Conservation (phyloP, 2,329 filamentous ascomycete genomes). For the Talaromyces sp. region DNA sequence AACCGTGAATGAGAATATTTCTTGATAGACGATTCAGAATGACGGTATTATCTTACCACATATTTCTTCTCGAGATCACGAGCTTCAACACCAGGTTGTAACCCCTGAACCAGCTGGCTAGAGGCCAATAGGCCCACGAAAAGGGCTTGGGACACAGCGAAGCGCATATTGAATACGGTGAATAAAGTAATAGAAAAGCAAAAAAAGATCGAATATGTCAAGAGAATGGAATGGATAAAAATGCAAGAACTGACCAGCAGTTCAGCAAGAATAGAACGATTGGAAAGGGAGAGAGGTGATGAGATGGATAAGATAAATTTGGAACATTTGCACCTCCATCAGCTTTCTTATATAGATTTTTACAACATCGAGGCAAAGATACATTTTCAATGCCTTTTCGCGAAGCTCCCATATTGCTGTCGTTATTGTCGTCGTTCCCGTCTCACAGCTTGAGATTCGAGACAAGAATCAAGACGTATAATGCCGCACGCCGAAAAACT, state of each 20-base stretch:
- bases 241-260: constrained; percentile 13
- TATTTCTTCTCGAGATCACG: constrained; percentile 2
- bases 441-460: neutral
- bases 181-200: neutral
- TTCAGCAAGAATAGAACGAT: neutral
- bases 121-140: constrained; percentile 8
- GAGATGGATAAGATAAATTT: neutral
- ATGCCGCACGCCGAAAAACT: neutral
- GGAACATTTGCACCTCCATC: neutral
- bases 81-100: constrained; percentile 1
- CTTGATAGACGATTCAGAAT: neutral
- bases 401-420: neutral
- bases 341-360: constrained; percentile 1
- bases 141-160: neutral
- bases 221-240: neutral
- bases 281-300: neutral
- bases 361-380: neutral
- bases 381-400: neutral
- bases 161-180: neutral
- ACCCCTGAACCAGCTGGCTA: neutral
- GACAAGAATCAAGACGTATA: neutral
- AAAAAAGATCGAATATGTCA: neutral
- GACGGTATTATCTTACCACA: neutral
- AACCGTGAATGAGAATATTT: neutral
- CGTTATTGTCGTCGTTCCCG: neutral